These are phyloP conservation scores for Bisporella sp. DNA, from an alignment of 2,329 filamentous ascomycete genomes.

Conservation along the genomic window DNA sequence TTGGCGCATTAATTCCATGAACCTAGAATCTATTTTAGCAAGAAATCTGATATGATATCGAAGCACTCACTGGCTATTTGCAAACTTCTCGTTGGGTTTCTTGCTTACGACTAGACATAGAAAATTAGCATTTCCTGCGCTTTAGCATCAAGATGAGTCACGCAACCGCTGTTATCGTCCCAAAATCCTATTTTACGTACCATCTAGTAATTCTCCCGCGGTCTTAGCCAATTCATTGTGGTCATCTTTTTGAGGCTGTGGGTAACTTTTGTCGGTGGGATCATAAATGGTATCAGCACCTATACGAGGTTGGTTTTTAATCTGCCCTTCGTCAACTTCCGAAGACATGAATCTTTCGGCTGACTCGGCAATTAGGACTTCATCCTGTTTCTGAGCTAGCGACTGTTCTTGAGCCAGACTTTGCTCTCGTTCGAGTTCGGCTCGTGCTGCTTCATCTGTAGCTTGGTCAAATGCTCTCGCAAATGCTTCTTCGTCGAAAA, in stretches of 20 bases:
- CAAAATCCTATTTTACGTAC: slow-evolving; percentile 17
- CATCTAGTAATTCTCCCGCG: slow-evolving; percentile 62
- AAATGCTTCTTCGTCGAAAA: slow-evolving; percentile 48
- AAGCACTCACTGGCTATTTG: slow-evolving; percentile 52
- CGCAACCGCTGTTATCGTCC: too few relatives aligned
- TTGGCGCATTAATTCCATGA: slow-evolving; percentile 69
- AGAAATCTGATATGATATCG: not conserved
- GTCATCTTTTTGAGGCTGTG: slow-evolving; percentile 25
- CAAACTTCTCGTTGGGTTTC: slow-evolving; percentile 68
- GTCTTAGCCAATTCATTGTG: slow-evolving; percentile 63
- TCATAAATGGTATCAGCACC: slow-evolving; percentile 28
- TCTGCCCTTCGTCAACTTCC: not conserved
- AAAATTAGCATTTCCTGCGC: not conserved
- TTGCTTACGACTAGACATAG: slow-evolving; percentile 45
- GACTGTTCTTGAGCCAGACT: not conserved
- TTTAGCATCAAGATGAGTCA: too few relatives aligned
- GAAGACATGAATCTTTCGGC: slow-evolving; percentile 11
- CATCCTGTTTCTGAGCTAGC: slow-evolving; percentile 8
- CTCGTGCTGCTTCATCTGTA: slow-evolving; percentile 15
- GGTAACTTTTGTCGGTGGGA: slow-evolving; percentile 21
- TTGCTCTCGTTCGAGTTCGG: not conserved
- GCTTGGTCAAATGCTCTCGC: slow-evolving; percentile 41
- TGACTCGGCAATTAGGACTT: slow-evolving; percentile 20
- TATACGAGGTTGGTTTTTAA: slow-evolving; percentile 21
- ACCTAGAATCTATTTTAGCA: slow-evolving; percentile 31